Base-by-base conservation (phyloP, 371 early-diverging fungal genomes). In the Mortierella sp. region DNA sequence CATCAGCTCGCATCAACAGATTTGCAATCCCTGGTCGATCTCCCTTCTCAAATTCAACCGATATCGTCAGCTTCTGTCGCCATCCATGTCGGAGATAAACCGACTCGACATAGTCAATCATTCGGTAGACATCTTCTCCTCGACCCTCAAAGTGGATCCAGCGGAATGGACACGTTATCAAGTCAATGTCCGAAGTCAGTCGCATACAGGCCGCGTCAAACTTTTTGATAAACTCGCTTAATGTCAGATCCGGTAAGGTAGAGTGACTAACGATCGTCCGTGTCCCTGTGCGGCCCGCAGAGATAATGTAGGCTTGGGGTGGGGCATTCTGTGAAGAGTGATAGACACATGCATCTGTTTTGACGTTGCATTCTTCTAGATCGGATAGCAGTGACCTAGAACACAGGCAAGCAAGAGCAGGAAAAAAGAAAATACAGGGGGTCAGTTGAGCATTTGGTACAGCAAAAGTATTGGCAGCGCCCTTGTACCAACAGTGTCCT, bases 61-160 rank as follows among this genome's bases (percentile, higher is more conserved):
- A 89, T n/a, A 92, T 86, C 2, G 82, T 85, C 55, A 90, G 70
- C 19, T 80, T 60, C 7, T 80, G 66, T 50, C 83, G 81, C 84
- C 84, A 85, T 16, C 73, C 67, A 45, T 84, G 84, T 16, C 65
- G 50, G 9, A 51, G 67, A 12, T 83, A 84, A 18, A 84, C 83
- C 2, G 71, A 55, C 26, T 85, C 75, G 2, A 90, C 55, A 82
- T 86, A 86, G 28, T 85, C 83, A 58, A 92, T 87, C 84, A 90
- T 90, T 43, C 64, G 53, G n/a, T 85, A 60, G 1, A 82, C 81
- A 11, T 77, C 77, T 11, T 87, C 80, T 28, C 91, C 91, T 4
- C 92, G 81, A 15, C 91, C 91, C 68, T 92, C 92, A 73, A 90
- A 92, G 71, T 92, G 92, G 21, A 88, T 81, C 92, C 92, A 90